These are phyloP conservation scores for Diospyros kaki DNA, from an alignment of 148 eudicot species.

Conservation along the genomic window DNA sequence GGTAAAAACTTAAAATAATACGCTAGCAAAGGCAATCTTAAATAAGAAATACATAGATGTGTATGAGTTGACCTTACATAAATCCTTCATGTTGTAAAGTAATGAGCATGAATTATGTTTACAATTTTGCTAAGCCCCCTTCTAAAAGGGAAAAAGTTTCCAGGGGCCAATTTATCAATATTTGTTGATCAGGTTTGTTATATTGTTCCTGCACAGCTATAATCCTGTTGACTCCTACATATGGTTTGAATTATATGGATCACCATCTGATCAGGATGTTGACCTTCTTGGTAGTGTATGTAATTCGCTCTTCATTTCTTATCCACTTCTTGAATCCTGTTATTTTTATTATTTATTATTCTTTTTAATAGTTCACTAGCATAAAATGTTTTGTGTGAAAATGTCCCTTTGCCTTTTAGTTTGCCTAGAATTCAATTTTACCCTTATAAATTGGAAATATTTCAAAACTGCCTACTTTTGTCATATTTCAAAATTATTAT, in stretches of 20 bases:
- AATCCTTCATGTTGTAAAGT: too few relatives aligned
- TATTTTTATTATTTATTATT: conserved; percentile 6
- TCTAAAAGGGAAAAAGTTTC: too few relatives aligned
- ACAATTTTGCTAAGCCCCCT: too few relatives aligned
- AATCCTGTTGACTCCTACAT: conserved; percentile 85
- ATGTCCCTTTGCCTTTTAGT: too few relatives aligned
- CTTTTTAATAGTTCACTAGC: background rate
- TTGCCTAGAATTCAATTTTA: too few relatives aligned
- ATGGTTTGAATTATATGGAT: conserved; percentile 84
- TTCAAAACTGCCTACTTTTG: too few relatives aligned
- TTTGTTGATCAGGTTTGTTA: background rate
- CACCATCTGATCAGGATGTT: conserved; percentile 91
- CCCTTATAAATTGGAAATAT: too few relatives aligned
- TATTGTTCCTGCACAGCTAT: conserved; percentile 50
- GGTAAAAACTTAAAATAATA: too few relatives aligned
- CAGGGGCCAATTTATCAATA: background rate
- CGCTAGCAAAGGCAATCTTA: background rate
- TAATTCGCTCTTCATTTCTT: conserved; percentile 19
- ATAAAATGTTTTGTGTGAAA: too few relatives aligned
- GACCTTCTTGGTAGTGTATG: conserved; percentile 94
- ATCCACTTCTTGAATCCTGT: background rate
- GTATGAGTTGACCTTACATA: background rate
- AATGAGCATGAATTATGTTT: too few relatives aligned
- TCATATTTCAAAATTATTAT: too few relatives aligned
- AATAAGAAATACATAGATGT: background rate